Base-by-base conservation (phyloP, 164 flowering plant genomes). In the Vitis cinerea region DNA sequence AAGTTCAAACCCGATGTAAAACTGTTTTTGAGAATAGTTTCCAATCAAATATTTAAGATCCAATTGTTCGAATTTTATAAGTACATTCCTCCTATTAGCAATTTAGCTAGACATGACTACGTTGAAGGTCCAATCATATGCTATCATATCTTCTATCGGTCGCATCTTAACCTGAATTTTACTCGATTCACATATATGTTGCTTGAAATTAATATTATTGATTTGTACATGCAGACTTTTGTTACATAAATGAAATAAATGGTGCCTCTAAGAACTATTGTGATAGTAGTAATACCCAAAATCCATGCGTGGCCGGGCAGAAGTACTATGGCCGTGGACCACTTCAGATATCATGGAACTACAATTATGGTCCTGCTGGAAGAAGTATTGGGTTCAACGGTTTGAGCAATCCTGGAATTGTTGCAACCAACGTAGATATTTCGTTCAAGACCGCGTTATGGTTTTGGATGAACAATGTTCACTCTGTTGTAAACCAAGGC, bases 211-310 rank as follows among this genome's bases (percentile, higher is more conserved):
- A 37, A 37, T 37, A 23, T 23, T 23, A 23, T 37, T 6, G 0
- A n/a, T 3, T 68, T 50, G 14, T 15, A 3, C 7, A 6, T 37
- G 44, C 44, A 37, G 88, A 71, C 27, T 79, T 88, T 52, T 86
- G 88, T 71, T 79, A 83, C 78, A 78, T 80, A 10, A 83, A 86
- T 44, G 88, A 86, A 72, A 78, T 76, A 19, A 62, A 51, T 51
- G 72, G 72, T 8, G 29, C 61, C 14, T 52, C 72, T 14, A 14
- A 48, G 17, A 59, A 70, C 72, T 70, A 70, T 19, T 70, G 72
- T 48, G 53, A 70, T 16, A 47, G 37, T 16, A 10, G 14, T 6
- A 62, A 62, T 66, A 63, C 66, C 2, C 66, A 70, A n/a, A 62
- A 70, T 27, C 66, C 66, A 31, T 70, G 72, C 61, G 61, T 60